Evolutionary conservation across 2,329 filamentous ascomycete species (phyloP), one percentile per base, ranked within the genome.

Genomic region (Tothia fuscella): DNA sequence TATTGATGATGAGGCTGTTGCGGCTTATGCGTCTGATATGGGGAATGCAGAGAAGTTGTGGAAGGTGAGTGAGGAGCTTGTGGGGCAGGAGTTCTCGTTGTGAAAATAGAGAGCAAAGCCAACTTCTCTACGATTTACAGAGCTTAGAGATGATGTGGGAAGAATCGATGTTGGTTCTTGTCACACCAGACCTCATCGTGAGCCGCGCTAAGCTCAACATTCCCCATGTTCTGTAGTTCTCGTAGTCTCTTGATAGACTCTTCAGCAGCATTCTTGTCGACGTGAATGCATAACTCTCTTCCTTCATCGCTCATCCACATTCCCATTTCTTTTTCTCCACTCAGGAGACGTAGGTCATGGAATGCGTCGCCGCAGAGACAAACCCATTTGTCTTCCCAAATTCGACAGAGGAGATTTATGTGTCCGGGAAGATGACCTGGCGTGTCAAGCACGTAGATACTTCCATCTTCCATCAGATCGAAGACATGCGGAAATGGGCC

Each of bases 291-390:
- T 35, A 67, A 55, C 41, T 55, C 33, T 3, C 60, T 58, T 1
- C 69, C 68, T 17, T 54, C 55, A 2, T 59, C 61, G 47, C 70
- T 65, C 35, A 65, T 58, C 53, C 68, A 74, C 41, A 64, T 52
- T 2, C 69, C 72, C 39, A 76, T 69, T 0, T 58, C 65, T 47
- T 63, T 70, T 50, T 74, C 69, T 0, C 69, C 68, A 1, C 55
- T 64, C 51, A 75, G 51, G 2, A 75, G 60, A 29, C 71, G 51
- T 1, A 55, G 54, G 50, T 75, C 69, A 48, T 76, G 72, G 46
- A 67, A 75, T 24, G 66, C 65, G 49, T 76, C 71, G 0, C 70
- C 71, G 6, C 63, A 67, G 0, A 76, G 60, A 48, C 66, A 68
- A 1, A 71, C 56, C 57, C 66, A 72, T 29, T 59, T 60, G 0